phyloP scores from a whole-genome alignment of 176 grass and related monocot genomes.

The Oryza meridionalis region DNA sequence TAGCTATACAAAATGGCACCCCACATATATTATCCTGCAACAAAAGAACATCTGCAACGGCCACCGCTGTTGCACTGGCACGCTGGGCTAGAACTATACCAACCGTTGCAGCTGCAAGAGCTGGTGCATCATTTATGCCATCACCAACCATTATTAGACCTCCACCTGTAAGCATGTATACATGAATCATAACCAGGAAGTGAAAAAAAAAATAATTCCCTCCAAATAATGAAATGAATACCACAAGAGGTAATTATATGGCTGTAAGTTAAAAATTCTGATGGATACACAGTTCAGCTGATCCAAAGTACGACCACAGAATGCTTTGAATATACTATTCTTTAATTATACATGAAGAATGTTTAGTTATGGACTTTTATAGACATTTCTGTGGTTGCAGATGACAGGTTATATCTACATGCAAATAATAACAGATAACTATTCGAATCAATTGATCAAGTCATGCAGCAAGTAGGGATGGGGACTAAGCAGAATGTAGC shows the following conservation, averaged over 20 bases:
- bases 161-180: conserved; percentile 56
- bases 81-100: conserved; percentile 94
- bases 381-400: not conserved
- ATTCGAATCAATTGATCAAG: not conserved
- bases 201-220: not conserved
- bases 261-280: conserved; percentile 5
- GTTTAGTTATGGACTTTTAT: not conserved
- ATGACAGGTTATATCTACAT: not conserved
- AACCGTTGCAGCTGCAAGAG: conserved; percentile 89
- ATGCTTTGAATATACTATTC: not conserved
- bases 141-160: conserved; percentile 99
- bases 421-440: not conserved
- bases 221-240: not conserved
- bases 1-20: conserved; percentile 91
- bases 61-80: conserved; percentile 91
- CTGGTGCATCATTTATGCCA: conserved; percentile 99
- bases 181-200: conserved; percentile 1
- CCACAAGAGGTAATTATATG: conserved; percentile 11
- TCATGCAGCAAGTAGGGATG: not conserved
- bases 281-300: not conserved
- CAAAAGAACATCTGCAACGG: conserved; percentile 87
- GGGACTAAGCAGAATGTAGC: not conserved
- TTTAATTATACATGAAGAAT: conserved; percentile 1
- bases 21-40: conserved; percentile 86
- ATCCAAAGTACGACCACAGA: not conserved